These are phyloP conservation scores for Cymbopogon citratus DNA, from an alignment of 176 grass and related monocot genomes.

Conservation along the genomic window DNA sequence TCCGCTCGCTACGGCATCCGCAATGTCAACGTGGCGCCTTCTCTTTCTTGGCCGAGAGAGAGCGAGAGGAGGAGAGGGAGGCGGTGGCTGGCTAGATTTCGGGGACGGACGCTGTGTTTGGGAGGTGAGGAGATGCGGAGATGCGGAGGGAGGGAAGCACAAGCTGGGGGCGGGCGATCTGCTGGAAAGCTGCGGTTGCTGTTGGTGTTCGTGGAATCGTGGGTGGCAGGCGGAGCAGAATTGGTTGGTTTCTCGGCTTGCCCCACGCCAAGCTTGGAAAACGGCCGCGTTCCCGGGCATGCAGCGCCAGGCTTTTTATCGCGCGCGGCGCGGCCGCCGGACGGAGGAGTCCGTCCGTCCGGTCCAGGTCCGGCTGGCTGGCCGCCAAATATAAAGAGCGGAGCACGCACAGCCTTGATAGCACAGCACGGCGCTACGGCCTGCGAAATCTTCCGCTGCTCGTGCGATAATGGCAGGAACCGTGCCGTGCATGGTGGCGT, in stretches of 20 bases:
- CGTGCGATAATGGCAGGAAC: slow-evolving; percentile 14
- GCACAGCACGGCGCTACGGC: background rate
- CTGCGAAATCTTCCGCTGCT: background rate
- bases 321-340: background rate
- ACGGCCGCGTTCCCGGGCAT: background rate
- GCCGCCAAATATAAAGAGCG: background rate
- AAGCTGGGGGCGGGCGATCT: background rate
- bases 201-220: background rate
- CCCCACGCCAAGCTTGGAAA: slow-evolving; percentile 9
- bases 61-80: background rate
- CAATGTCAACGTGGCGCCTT: slow-evolving; percentile 22
- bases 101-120: slow-evolving; percentile 25
- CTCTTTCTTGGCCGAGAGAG: background rate
- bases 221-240: background rate
- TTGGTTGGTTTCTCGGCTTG: slow-evolving; percentile 1
- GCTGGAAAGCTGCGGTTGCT: background rate
- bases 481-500: background rate
- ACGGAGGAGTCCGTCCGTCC: background rate
- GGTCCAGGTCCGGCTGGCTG: background rate
- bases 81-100: slow-evolving; percentile 35
- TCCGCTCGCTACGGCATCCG: background rate
- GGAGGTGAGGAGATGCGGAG: slow-evolving; percentile 1
- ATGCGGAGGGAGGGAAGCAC: background rate
- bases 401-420: background rate
- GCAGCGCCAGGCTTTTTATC: background rate